These are phyloP conservation scores for Pichia kudriavzevii DNA, from an alignment of 1,139 yeast species.

Conservation along the genomic window DNA sequence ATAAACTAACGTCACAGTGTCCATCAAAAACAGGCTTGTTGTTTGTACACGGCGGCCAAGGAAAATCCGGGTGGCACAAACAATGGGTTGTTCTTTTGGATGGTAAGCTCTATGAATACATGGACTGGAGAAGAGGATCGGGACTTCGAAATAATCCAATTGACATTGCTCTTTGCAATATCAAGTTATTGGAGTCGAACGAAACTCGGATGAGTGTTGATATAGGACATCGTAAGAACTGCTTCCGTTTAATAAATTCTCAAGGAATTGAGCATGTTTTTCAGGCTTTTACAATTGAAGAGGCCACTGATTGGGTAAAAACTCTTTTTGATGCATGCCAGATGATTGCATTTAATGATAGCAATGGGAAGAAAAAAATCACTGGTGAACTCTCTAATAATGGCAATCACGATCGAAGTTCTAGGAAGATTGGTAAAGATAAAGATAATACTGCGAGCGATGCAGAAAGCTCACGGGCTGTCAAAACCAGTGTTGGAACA, in stretches of 20 bases:
- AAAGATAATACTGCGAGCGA: no score
- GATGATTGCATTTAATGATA: constrained; percentile 18
- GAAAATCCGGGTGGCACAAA: constrained; percentile 82
- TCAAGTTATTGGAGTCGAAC: constrained; percentile 39
- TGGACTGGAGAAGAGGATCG: constrained; percentile 75
- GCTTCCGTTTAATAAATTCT: constrained; percentile 75
- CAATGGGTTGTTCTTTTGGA: constrained; percentile 75
- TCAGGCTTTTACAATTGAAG: constrained; percentile 69
- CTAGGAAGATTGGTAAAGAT: no score
- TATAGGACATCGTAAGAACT: constrained; percentile 41
- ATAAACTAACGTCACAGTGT: constrained; percentile 5
- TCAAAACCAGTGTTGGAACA: no score
- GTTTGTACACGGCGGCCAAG: constrained; percentile 53
- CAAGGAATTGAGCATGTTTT: constrained; percentile 61
- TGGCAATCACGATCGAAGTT: no score
- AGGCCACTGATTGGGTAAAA: constrained; percentile 62
- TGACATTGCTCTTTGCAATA: constrained; percentile 63
- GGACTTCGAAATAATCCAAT: constrained; percentile 63
- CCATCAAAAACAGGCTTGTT: constrained; percentile 25
- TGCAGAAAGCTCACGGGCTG: no score
- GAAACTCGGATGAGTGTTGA: constrained; percentile 10
- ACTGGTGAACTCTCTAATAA: no score
- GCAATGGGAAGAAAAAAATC: not conserved
- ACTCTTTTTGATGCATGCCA: constrained; percentile 43
- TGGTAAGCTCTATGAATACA: constrained; percentile 62